Percentiles rank a stretch among this genome's conserved stretches.
Evolutionary conservation across 2,329 filamentous ascomycete genomes (phyloP).

Genomic region (Plenodomus biglobosus): DNA sequence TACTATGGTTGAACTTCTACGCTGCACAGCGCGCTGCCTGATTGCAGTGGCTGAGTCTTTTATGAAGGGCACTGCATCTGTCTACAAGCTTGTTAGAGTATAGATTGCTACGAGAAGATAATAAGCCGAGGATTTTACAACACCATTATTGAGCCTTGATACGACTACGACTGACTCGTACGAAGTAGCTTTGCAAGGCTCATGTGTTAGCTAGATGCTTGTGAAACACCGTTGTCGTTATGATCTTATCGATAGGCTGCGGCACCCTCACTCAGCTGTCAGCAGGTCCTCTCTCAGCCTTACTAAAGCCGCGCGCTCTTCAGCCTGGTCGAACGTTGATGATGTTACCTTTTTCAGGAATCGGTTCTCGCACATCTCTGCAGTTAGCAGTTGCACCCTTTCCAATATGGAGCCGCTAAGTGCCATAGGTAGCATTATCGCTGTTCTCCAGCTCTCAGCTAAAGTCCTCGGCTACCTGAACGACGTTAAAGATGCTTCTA

Average conservation of each 20-base stretch:
- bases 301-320: neutral
- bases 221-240: no score
- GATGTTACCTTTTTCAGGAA: neutral
- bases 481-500: constrained; percentile 8
- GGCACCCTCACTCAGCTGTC: neutral
- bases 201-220: no score
- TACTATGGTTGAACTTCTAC: no score
- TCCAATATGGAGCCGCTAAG: constrained; percentile 11
- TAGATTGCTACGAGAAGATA: no score
- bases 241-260: neutral
- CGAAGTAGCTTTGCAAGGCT: no score
- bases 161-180: no score
- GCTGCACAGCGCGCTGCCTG: no score
- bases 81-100: no score
- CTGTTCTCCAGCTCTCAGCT: constrained; percentile 8
- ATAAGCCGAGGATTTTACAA: no score
- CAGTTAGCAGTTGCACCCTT: neutral
- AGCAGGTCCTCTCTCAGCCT: neutral
- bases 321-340: neutral
- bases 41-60: no score
- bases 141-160: no score
- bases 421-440: constrained; percentile 10
- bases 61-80: no score
- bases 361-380: neutral
- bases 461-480: constrained; percentile 5